phyloP scores from a whole-genome alignment of 208 protist species.

The Leptomonas seymouri region DNA sequence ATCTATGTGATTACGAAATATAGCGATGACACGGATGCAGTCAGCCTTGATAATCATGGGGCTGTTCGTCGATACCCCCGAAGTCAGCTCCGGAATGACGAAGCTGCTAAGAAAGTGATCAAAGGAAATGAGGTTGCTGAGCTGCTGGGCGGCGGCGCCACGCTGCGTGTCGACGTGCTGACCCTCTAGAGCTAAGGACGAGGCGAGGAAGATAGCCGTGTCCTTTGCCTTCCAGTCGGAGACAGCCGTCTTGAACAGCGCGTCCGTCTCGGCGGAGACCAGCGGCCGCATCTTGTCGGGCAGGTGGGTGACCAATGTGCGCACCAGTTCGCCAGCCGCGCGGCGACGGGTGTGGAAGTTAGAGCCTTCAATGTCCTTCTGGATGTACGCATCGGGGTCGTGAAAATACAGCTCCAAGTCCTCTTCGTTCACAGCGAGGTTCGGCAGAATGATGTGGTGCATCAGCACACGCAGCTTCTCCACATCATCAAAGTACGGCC shows the following conservation, averaged over 20 bases:
- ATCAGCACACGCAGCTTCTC: conserved; percentile 87
- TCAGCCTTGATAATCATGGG: conserved; percentile 94
- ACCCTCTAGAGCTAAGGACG: conserved; percentile 83
- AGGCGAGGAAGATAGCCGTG: conserved; percentile 96
- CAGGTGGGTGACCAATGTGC: conserved; percentile 79
- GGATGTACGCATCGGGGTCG: conserved; percentile 97
- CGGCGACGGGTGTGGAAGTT: conserved; percentile 94
- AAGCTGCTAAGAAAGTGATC: conserved; percentile 81
- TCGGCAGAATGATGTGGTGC: conserved; percentile 94
- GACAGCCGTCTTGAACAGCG: conserved; percentile 58
- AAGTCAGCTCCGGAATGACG: conserved; percentile 91
- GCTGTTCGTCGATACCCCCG: conserved; percentile 40
- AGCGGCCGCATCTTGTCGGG: conserved; percentile 58
- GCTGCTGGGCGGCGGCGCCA: conserved; percentile 47
- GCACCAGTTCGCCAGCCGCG: conserved; percentile 91
- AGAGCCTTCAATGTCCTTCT: conserved; percentile 96
- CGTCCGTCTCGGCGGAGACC: conserved; percentile 54
- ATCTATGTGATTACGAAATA: conserved; percentile 94
- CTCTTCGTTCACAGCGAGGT: conserved; percentile 86
- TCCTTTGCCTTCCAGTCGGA: conserved; percentile 96
- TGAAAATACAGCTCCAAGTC: conserved; percentile 95
- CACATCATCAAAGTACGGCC: conserved; percentile 71
- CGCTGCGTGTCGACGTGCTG: conserved; percentile 66
- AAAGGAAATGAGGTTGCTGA: conserved; percentile 87
- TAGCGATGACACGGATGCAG: conserved; percentile 94